Base-by-base conservation (phyloP, 2,329 filamentous ascomycete genomes). In the Colletotrichum trifolii region DNA sequence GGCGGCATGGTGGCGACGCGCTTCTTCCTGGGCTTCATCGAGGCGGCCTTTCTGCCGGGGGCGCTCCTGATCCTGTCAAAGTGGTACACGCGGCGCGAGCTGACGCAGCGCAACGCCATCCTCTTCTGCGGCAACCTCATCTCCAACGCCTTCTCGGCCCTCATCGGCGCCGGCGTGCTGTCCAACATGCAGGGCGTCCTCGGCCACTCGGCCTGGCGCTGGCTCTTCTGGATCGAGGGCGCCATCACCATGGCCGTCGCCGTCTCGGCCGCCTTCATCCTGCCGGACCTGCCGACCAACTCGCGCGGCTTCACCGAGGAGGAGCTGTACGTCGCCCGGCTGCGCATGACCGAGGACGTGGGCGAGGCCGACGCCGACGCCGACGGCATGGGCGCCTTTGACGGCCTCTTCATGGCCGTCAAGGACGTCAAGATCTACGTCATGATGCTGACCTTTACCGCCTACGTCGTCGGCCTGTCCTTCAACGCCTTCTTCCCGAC, bases 1-100 rank as follows among this genome's bases (percentile, higher is more conserved):
- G 77, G 77, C 5, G 83, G 83, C 67, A 82, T 89, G 77, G 80
- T 89, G 2, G 73, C 78, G 9, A 81, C 82, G 35, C 84, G 87
- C 6, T 89, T 89, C 73, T 83, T 88, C 70, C 75, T 90, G 0
- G 87, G 87, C 4, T 87, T 88, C 65, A 77, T 89, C 54, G 87
- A 90, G 73, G 88, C 89, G 0, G 87, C 87, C 1, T 90, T 89
- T 73, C 78, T 89, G 34, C 88, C 89, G 0, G 89, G 89, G 46
- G 86, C 86, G 0, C 79, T 90, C 10, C 80, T 89, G 47, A 86
- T 90, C 49, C 79, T 91, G 17, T 88, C 86, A 0, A 87, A 89
- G 69, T 91, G 88, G 84, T 91, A 91, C 74, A 90, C 88, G 1
- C 82, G 87, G 52, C 82, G 83, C 54, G 85, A 87, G 74, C 70